These are phyloP conservation scores for Massarina eburnea DNA, from an alignment of 2,329 filamentous ascomycete species.

Conservation along the genomic window DNA sequence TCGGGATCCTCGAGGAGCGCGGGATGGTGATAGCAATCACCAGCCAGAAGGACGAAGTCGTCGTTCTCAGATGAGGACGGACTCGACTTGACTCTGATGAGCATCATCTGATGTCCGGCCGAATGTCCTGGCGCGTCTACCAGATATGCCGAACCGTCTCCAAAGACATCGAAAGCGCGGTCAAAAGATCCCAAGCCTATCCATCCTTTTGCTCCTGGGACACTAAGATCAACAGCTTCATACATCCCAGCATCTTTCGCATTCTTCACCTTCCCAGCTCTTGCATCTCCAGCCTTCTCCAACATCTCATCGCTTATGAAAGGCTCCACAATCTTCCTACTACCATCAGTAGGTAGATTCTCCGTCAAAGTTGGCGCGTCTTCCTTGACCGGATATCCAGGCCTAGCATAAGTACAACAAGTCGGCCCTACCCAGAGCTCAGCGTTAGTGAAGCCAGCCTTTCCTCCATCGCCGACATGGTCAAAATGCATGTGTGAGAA, in stretches of 20 bases:
- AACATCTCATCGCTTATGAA: conserved; percentile 34
- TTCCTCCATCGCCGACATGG: conserved; percentile 44
- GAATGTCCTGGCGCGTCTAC: conserved; percentile 57
- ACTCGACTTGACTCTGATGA: conserved; percentile 23
- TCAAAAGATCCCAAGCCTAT: conserved; percentile 47
- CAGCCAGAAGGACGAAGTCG: conserved; percentile 34
- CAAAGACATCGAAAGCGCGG: conserved; percentile 50
- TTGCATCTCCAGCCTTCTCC: conserved; percentile 20
- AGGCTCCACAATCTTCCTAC: conserved; percentile 45
- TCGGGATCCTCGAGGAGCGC: conserved; percentile 28
- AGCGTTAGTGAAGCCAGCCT: conserved; percentile 38
- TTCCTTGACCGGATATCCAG: conserved; percentile 28
- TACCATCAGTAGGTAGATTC: conserved; percentile 46
- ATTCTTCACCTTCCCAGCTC: conserved; percentile 27
- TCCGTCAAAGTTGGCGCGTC: conserved; percentile 41
- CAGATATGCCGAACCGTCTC: conserved; percentile 52
- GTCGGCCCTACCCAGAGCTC: conserved; percentile 45
- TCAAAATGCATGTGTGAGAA: conserved; percentile 46
- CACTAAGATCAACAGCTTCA: conserved; percentile 27
- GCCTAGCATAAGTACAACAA: conserved; percentile 33
- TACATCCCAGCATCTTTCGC: conserved; percentile 28
- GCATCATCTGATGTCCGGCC: conserved; percentile 53
- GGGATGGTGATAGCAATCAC: conserved; percentile 36
- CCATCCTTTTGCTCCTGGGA: conserved; percentile 43
- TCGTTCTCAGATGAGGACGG: conserved; percentile 6